Evolutionary conservation across 345 rosid species (phyloP), one percentile per base, ranked within the genome.

Genomic region (Mallotus nudiflorus): DNA sequence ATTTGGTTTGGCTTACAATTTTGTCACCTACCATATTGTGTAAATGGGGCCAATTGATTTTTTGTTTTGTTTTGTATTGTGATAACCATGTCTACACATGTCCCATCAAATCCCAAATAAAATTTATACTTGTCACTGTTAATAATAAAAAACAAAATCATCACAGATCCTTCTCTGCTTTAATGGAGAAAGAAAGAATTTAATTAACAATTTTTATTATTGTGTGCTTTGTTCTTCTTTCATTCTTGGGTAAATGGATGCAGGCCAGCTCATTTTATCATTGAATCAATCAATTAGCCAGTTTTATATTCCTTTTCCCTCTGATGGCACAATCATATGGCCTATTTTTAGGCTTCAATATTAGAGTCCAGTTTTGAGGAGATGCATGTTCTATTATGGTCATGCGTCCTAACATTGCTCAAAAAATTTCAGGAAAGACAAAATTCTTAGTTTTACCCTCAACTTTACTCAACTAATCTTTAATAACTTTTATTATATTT

Each of bases 1-100:
- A 40, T 19, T 68, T 68, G 78, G 74, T 73, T 66, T 53, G 81
- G 29, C n/a, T 65, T 68, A n/a, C n/a, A n/a, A n/a, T n/a, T 67
- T 67, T 67, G 79, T 74, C 76, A 65, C 74, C 59, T 40, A 53
- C 52, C 53, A 9, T n/a, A 9, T 2, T 61, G n/a, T n/a, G n/a
- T n/a, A n/a, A n/a, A 60, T 42, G 66, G 72, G 81, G 46, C 75
- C 46, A 48, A 11, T 48, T 4, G 39, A 24, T 45, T 50, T 62
- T 42, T 12, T 42, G 13, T 33, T 64, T n/a, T 35, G 22, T 33
- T 42, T 29, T 56, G 6, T n/a, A n/a, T n/a, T n/a, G n/a, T n/a
- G n/a, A n/a, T 57, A 37, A 50, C 44, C 40, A 16, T 55, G 51
- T 49, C 7, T 16, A n/a, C 46, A 22, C 62, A 6, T 28, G 54